A percentile compares a stretch with the other conserved stretches of the same genome.
These are phyloP conservation scores for Camillea tinctor DNA, from an alignment of 2,329 filamentous ascomycete species.

Conservation along the genomic window DNA sequence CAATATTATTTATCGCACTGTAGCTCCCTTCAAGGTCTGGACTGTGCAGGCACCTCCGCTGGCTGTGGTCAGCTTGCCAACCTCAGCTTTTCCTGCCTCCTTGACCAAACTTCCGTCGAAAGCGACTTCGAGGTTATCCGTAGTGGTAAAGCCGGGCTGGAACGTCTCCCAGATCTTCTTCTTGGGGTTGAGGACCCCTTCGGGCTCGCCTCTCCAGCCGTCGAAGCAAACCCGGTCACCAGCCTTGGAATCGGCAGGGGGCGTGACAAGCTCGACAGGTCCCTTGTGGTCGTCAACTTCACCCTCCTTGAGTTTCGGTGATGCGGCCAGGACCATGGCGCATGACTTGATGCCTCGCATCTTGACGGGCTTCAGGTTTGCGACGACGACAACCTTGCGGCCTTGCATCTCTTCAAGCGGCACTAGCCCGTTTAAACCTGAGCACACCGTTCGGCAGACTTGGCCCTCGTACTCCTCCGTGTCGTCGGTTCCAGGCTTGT, in stretches of 20 bases:
- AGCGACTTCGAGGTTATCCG: slow-evolving; percentile 73
- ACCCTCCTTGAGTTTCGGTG: slow-evolving; percentile 77
- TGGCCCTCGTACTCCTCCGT: slow-evolving; percentile 90
- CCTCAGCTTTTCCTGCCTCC: slow-evolving; percentile 68
- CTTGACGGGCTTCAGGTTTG: slow-evolving; percentile 98
- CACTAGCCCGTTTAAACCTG: slow-evolving; percentile 88
- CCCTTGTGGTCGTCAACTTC: slow-evolving; percentile 83
- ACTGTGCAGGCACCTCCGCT: slow-evolving; percentile 81
- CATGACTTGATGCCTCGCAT: slow-evolving; percentile 83
- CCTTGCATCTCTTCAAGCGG: slow-evolving; percentile 96
- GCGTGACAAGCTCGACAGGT: slow-evolving; percentile 87
- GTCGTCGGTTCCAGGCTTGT: slow-evolving; percentile 80
- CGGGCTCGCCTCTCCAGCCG: slow-evolving; percentile 89
- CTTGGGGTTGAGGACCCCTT: slow-evolving; percentile 94
- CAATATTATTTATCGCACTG: slow-evolving; percentile 67
- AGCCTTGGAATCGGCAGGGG: slow-evolving; percentile 74
- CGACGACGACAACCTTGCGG: slow-evolving; percentile 91
- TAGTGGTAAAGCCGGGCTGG: slow-evolving; percentile 95
- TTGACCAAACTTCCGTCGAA: slow-evolving; percentile 81
- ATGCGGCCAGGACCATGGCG: slow-evolving; percentile 91
- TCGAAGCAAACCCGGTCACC: slow-evolving; percentile 92
- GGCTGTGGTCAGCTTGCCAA: slow-evolving; percentile 71
- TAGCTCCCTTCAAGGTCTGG: slow-evolving; percentile 73
- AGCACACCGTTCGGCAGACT: slow-evolving; percentile 92
- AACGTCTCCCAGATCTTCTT: slow-evolving; percentile 99